A percentile compares a stretch with the other conserved stretches of the same genome.
Evolutionary conservation across 352 stramenopile species (phyloP).

Genomic region (Phytopythium cucurbitacearum): DNA sequence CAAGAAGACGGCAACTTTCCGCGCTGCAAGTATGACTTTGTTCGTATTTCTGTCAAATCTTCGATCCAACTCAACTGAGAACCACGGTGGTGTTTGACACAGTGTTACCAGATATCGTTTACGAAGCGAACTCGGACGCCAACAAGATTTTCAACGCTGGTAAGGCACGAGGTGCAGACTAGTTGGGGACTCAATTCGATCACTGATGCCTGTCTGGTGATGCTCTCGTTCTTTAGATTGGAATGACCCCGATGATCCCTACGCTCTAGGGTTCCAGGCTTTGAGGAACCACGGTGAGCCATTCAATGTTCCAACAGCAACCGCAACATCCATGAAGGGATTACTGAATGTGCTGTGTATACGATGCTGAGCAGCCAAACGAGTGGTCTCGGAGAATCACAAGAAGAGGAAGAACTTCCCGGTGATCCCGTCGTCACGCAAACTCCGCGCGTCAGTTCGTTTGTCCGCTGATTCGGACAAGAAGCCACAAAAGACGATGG

Average conservation of each 20-base stretch:
- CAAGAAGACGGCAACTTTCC: slow-evolving; percentile 28
- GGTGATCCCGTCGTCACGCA: too few relatives aligned
- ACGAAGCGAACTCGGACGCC: slow-evolving; percentile 42
- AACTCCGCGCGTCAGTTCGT: too few relatives aligned
- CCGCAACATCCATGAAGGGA: too few relatives aligned
- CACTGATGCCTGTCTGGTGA: too few relatives aligned
- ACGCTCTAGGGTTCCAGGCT: slow-evolving; percentile 41
- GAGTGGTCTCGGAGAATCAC: too few relatives aligned
- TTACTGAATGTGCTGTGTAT: too few relatives aligned
- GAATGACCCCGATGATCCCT: slow-evolving; percentile 48
- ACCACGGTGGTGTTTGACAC: slow-evolving; percentile 1
- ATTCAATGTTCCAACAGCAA: too few relatives aligned
- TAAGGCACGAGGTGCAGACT: slow-evolving; percentile 16
- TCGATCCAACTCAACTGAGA: neutral
- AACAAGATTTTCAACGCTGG: slow-evolving; percentile 70
- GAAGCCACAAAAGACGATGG: too few relatives aligned
- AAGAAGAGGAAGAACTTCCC: too few relatives aligned
- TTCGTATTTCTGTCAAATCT: neutral
- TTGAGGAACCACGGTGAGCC: slow-evolving; percentile 38
- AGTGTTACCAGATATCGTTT: slow-evolving; percentile 59
- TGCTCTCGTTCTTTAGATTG: slow-evolving; percentile 30
- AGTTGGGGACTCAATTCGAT: neutral
- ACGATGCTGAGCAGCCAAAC: too few relatives aligned
- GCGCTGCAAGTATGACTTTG: slow-evolving; percentile 40
- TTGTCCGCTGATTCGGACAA: too few relatives aligned